These are phyloP conservation scores for Coelastrella sp. DNA, from an alignment of 139 green algal species.

Conservation along the genomic window DNA sequence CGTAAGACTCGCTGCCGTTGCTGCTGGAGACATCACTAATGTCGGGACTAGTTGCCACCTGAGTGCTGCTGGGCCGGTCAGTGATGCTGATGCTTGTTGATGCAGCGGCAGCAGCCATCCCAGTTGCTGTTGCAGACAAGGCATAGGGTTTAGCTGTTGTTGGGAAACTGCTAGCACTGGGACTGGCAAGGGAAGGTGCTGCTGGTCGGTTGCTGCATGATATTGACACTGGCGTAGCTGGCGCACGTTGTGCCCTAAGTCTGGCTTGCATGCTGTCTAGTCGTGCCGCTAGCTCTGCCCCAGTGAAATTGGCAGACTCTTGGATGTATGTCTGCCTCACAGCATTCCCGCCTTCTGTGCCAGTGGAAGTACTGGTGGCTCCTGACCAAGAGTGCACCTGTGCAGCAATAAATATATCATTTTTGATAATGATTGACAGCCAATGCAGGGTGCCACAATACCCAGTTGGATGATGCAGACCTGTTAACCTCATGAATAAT, in stretches of 20 bases:
- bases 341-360: background rate
- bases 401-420: background rate
- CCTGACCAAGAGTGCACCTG: background rate
- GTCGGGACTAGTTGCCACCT: background rate
- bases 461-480: too few species aligned
- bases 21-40: background rate
- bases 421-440: background rate
- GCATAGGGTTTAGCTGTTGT: background rate
- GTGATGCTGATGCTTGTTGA: background rate
- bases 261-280: conserved; percentile 39
- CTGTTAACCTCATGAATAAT: too few species aligned
- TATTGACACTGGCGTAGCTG: background rate
- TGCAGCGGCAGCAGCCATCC: background rate
- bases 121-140: background rate
- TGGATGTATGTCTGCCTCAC: conserved; percentile 42
- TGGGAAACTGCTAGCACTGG: background rate
- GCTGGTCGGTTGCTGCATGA: background rate
- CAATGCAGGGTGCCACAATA: background rate
- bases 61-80: background rate
- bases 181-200: background rate
- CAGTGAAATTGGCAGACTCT: conserved; percentile 32
- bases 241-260: conserved; percentile 22
- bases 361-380: background rate
- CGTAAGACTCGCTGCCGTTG: background rate
- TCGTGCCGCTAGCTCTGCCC: conserved; percentile 38